Conservation (phyloP, 306 rosid species). For the Glycine latifolia region DNA sequence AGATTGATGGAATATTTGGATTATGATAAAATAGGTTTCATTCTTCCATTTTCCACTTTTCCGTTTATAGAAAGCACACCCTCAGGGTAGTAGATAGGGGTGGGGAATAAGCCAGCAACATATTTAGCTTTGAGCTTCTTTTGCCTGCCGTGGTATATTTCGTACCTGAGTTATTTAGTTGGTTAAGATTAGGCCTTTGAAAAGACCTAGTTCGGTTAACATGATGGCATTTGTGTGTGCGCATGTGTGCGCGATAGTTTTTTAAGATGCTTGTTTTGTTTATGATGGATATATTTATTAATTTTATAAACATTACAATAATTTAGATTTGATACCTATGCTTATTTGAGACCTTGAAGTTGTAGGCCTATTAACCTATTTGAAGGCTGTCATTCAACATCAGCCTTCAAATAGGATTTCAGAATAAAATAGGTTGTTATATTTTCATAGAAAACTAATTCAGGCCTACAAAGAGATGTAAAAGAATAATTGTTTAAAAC, state of each 20-base stretch:
- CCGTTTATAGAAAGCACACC: not conserved
- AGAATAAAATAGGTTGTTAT: not conserved
- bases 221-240: not conserved
- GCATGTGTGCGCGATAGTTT: not conserved
- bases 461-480: conserved; percentile 24
- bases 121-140: not conserved
- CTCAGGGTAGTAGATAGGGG: not conserved
- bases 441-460: not conserved
- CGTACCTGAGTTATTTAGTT: not conserved
- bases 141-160: not conserved
- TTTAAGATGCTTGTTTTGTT: not conserved
- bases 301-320: not conserved
- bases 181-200: not conserved
- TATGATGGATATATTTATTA: not conserved
- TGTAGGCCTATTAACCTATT: conserved; percentile 9
- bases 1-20: not conserved
- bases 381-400: not conserved
- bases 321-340: conserved; percentile 2
- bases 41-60: conserved; percentile 2
- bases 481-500: conserved; percentile 22
- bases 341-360: too few relatives aligned
- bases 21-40: too few relatives aligned
- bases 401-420: conserved; percentile 24
- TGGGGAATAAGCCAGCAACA: not conserved
- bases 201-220: not conserved